Percentiles rank a stretch among this genome's conserved stretches.
phyloP scores from a whole-genome alignment of 805 yeast species.

The Ogataea pignaliae region DNA sequence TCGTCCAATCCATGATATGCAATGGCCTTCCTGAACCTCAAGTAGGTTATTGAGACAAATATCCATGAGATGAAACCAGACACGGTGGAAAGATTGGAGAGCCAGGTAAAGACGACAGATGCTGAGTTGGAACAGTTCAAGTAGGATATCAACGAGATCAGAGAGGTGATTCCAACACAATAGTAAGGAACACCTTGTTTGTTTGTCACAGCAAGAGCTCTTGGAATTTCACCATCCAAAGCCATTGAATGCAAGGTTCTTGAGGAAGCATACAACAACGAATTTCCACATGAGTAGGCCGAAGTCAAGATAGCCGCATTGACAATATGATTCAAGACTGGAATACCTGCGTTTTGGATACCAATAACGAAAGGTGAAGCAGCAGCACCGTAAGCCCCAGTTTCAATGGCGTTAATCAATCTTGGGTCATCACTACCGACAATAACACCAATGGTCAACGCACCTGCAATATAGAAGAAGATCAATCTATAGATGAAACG shows the following conservation, averaged over 20 bases:
- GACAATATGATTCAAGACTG: constrained; percentile 68
- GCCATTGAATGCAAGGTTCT: constrained; percentile 74
- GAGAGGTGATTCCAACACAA: constrained; percentile 48
- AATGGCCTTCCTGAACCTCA: constrained; percentile 65
- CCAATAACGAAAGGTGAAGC: constrained; percentile 90
- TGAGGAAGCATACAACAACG: constrained; percentile 68
- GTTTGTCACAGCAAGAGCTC: constrained; percentile 55
- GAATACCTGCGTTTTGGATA: constrained; percentile 61
- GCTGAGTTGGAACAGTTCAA: constrained; percentile 61
- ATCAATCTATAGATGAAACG: constrained; percentile 29
- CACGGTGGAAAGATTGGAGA: constrained; percentile 60
- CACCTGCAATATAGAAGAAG: constrained; percentile 29
- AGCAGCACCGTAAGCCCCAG: constrained; percentile 54
- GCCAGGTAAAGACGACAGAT: constrained; percentile 61
- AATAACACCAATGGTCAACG: constrained; percentile 45
- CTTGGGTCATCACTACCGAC: constrained; percentile 38
- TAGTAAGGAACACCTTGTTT: constrained; percentile 64
- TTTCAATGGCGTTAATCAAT: constrained; percentile 40
- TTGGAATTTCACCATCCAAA: constrained; percentile 70
- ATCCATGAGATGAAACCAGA: constrained; percentile 69
- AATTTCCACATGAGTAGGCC: constrained; percentile 66
- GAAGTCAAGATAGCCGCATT: constrained; percentile 62
- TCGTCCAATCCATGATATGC: constrained; percentile 44
- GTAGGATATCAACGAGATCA: constrained; percentile 53
- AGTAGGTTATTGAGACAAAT: constrained; percentile 46